Evolutionary conservation across 2,329 filamentous ascomycete genomes (phyloP).

Genomic region (Lachnellula arida): DNA sequence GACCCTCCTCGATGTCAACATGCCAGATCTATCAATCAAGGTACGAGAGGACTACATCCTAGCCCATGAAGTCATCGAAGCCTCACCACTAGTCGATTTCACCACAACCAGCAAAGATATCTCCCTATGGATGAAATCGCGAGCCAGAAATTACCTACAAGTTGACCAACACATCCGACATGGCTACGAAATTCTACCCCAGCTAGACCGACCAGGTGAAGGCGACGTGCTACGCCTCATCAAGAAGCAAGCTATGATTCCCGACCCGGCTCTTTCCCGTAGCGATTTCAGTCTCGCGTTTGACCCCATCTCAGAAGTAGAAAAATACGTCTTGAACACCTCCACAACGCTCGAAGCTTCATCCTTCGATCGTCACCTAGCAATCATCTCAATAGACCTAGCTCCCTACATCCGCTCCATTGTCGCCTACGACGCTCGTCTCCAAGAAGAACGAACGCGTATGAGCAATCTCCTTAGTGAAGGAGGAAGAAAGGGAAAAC

Average conservation of each 20-base stretch:
- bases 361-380: slow-evolving; percentile 68
- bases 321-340: slow-evolving; percentile 36
- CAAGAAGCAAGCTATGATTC: slow-evolving; percentile 7
- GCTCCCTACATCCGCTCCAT: slow-evolving; percentile 90
- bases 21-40: slow-evolving; percentile 38
- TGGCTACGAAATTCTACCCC: slow-evolving; percentile 18
- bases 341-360: slow-evolving; percentile 57
- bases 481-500: slow-evolving; percentile 50
- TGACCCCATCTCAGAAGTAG: slow-evolving; percentile 52
- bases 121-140: slow-evolving; percentile 27
- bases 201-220: slow-evolving; percentile 23
- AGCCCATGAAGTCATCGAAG: slow-evolving; percentile 48
- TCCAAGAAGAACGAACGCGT: slow-evolving; percentile 63
- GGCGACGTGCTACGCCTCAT: slow-evolving; percentile 22
- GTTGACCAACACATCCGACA: slow-evolving; percentile 22
- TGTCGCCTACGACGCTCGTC: slow-evolving; percentile 65
- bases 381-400: slow-evolving; percentile 66
- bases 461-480: slow-evolving; percentile 60
- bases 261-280: slow-evolving; percentile 37
- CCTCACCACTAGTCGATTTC: slow-evolving; percentile 33
- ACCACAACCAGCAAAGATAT: slow-evolving; percentile 19
- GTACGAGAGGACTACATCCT: slow-evolving; percentile 50
- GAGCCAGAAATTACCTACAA: slow-evolving; percentile 25
- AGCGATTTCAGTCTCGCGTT: slow-evolving; percentile 55
- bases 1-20: slow-evolving; percentile 23